Evolutionary conservation across 1,139 yeast species (phyloP).

Genomic region (Taphrina flavorubra): DNA sequence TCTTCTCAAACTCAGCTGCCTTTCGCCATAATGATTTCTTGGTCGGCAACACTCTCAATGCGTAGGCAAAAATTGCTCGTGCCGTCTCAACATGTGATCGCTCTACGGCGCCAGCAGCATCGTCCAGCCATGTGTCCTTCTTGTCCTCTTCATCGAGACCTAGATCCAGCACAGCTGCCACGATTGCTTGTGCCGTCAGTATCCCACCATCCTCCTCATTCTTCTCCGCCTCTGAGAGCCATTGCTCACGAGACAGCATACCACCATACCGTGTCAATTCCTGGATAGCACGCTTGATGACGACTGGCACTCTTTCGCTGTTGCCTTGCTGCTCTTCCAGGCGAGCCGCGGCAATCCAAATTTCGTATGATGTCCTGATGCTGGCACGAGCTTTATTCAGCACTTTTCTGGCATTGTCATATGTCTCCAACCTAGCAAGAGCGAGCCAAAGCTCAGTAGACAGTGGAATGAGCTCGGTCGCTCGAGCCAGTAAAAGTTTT

Average conservation of each 20-base stretch:
- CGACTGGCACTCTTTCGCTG: slow-evolving; percentile 56
- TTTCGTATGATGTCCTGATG: slow-evolving; percentile 59
- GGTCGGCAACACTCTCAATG: slow-evolving; percentile 59
- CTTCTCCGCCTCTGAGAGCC: slow-evolving; percentile 59
- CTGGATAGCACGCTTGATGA: slow-evolving; percentile 62
- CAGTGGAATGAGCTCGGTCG: slow-evolving; percentile 68
- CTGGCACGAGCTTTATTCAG: slow-evolving; percentile 67
- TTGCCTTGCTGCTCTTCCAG: slow-evolving; percentile 66
- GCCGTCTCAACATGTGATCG: slow-evolving; percentile 54
- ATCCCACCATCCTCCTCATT: slow-evolving; percentile 52
- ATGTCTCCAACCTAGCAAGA: slow-evolving; percentile 57
- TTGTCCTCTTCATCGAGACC: slow-evolving; percentile 51
- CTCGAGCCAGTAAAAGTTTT: slow-evolving; percentile 64
- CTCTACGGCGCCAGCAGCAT: slow-evolving; percentile 51
- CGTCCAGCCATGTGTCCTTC: slow-evolving; percentile 51
- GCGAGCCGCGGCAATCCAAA: slow-evolving; percentile 76
- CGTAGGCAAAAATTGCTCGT: slow-evolving; percentile 58
- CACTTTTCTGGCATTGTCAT: slow-evolving; percentile 60
- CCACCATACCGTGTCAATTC: slow-evolving; percentile 53
- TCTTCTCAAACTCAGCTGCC: slow-evolving; percentile 59
- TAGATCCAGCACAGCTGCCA: slow-evolving; percentile 50
- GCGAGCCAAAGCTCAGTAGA: slow-evolving; percentile 71
- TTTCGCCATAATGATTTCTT: slow-evolving; percentile 64
- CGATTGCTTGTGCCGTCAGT: slow-evolving; percentile 52
- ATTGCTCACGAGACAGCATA: slow-evolving; percentile 53